Percentiles rank a stretch among this genome's conserved stretches.
These are phyloP conservation scores for Exophiala aquamarina DNA, from an alignment of 2,329 filamentous ascomycete genomes.

Conservation along the genomic window DNA sequence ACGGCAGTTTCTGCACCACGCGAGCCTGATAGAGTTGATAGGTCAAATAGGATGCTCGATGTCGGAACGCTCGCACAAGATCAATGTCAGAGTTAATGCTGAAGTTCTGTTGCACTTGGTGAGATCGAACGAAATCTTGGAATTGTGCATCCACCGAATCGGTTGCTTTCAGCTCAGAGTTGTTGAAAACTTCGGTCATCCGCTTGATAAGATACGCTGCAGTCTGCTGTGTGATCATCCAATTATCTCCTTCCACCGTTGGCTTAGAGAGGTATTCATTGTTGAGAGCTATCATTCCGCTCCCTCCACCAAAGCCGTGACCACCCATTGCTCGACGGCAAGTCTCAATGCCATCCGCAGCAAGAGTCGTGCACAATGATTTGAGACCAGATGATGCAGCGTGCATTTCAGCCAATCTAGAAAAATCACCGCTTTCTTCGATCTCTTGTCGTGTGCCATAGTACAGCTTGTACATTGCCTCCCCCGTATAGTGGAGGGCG, in stretches of 20 bases:
- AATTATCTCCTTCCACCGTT: constrained; percentile 58
- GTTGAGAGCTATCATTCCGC: constrained; percentile 53
- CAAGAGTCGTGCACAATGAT: constrained; percentile 53
- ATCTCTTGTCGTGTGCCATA: constrained; percentile 46
- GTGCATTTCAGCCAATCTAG: constrained; percentile 51
- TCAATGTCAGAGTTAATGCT: constrained; percentile 37
- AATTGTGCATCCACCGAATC: constrained; percentile 41
- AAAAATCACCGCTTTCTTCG: constrained; percentile 49
- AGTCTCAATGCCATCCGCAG: constrained; percentile 55
- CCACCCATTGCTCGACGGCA: constrained; percentile 55
- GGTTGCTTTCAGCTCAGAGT: constrained; percentile 33
- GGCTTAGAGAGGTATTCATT: constrained; percentile 53
- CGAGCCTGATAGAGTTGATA: constrained; percentile 43
- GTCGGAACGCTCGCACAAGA: constrained; percentile 47
- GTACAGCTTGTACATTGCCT: constrained; percentile 53
- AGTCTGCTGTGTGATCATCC: constrained; percentile 58
- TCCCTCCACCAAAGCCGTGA: constrained; percentile 54
- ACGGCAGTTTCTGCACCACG: constrained; percentile 46
- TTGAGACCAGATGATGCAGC: constrained; percentile 56
- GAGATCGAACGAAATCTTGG: constrained; percentile 36
- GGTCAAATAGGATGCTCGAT: constrained; percentile 44
- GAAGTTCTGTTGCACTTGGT: constrained; percentile 22
- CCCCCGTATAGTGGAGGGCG: constrained; percentile 46
- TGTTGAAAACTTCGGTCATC: constrained; percentile 43
- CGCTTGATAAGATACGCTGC: constrained; percentile 54